Percentiles rank a stretch among this genome's conserved stretches.
Conservation (phyloP, 78 protist species). For the Dictyostelium capitatum region DNA sequence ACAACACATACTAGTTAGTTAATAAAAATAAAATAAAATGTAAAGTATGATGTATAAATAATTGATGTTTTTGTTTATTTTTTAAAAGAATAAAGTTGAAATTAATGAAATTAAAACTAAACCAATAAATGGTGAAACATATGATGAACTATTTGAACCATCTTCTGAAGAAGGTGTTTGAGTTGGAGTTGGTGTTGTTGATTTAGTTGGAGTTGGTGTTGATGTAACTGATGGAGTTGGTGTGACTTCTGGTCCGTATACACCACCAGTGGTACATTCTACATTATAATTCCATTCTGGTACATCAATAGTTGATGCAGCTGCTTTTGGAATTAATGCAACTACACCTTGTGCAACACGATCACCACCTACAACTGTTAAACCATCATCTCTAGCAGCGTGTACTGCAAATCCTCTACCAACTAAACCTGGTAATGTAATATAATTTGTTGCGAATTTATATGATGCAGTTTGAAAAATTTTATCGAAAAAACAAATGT, state of each 20-base stretch:
- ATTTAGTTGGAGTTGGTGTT: not conserved
- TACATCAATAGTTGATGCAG: not conserved
- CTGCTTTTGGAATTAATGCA: not conserved
- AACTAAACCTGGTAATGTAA: not conserved
- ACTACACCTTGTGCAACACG: conserved; percentile 21
- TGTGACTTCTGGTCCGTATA: too few relatives aligned
- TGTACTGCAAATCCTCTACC: conserved; percentile 12
- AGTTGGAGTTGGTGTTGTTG: not conserved
- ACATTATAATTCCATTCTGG: not conserved
- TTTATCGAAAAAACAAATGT: not conserved
- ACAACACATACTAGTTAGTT: too few relatives aligned
- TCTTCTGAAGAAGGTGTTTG: not conserved
- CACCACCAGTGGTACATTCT: not conserved
- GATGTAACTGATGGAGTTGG: not conserved
- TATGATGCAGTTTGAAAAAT: not conserved
- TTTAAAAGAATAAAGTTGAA: not conserved
- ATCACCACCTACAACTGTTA: conserved; percentile 20
- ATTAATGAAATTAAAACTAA: not conserved
- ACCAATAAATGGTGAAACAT: not conserved
- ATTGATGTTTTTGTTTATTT: too few relatives aligned
- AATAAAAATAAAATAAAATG: too few relatives aligned
- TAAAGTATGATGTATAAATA: too few relatives aligned
- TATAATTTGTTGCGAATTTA: not conserved
- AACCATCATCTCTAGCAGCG: not conserved
- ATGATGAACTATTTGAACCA: not conserved